A percentile compares a stretch with the other conserved stretches of the same genome.
phyloP scores from a whole-genome alignment of 306 rosid species.

The Vigna radiata region DNA sequence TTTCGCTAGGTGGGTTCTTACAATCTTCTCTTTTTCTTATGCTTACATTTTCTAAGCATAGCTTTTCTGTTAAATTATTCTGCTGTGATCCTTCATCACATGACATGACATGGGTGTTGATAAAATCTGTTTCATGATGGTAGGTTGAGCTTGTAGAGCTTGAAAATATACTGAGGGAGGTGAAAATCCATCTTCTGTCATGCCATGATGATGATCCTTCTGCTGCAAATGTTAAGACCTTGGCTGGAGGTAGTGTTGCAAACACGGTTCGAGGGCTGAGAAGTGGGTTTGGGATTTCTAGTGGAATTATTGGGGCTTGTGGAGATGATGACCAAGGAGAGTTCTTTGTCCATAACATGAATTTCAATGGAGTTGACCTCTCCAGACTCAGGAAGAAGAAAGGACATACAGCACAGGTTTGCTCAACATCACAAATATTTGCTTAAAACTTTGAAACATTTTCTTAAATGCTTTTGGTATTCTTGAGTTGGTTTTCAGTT shows the following conservation, averaged over 20 bases:
- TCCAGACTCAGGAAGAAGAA: conserved; percentile 71
- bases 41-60: not conserved
- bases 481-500: not conserved
- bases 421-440: not conserved
- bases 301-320: conserved; percentile 81
- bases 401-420: conserved; percentile 85
- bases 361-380: conserved; percentile 66
- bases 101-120: not conserved
- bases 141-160: conserved; percentile 77
- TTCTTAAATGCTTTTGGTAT: not conserved
- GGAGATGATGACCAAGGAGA: conserved; percentile 80
- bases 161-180: conserved; percentile 60
- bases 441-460: not conserved
- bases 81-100: not conserved
- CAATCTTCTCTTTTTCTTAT: not conserved
- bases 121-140: not conserved
- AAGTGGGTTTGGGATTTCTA: conserved; percentile 70
- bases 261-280: conserved; percentile 84
- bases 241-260: conserved; percentile 93
- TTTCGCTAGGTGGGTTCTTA: not conserved
- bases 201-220: conserved; percentile 35
- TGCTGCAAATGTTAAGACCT: conserved; percentile 59
- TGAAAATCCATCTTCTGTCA: conserved; percentile 52
- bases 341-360: conserved; percentile 72
- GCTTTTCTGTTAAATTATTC: not conserved